Conservation (phyloP, 2,329 filamentous ascomycete species). For the Epichloe sp. region DNA sequence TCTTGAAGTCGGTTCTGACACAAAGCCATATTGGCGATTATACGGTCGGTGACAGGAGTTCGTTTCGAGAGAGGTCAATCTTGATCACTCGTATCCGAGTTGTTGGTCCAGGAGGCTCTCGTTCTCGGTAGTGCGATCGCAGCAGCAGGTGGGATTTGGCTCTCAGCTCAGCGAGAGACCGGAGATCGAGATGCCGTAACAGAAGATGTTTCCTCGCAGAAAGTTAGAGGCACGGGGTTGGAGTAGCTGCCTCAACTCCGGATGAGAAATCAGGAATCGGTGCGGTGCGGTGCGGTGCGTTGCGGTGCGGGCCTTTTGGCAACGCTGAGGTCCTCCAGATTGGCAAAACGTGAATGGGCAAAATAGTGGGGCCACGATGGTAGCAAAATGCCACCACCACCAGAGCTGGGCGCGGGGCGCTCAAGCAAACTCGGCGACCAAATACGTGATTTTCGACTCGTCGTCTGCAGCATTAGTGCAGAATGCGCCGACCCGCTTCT, state of each 20-base stretch:
- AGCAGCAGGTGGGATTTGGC: background rate
- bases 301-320: background rate
- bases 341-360: background rate
- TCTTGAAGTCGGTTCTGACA: conserved; percentile 81
- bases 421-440: no score
- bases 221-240: background rate
- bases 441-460: no score
- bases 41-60: background rate
- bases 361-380: background rate
- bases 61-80: background rate
- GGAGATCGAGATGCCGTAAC: background rate
- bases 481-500: no score
- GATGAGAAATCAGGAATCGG: background rate
- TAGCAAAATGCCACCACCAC: background rate
- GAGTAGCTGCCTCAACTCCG: background rate
- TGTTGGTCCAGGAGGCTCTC: background rate
- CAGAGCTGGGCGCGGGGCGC: no score
- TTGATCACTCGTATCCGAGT: background rate
- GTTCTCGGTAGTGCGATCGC: background rate
- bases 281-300: no score
- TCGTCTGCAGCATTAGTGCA: no score
- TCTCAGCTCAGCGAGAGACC: background rate
- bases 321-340: background rate
- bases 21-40: conserved; percentile 53
- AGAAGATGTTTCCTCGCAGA: background rate